These are phyloP conservation scores for Urtica urens DNA, from an alignment of 306 rosid genomes.

Conservation along the genomic window DNA sequence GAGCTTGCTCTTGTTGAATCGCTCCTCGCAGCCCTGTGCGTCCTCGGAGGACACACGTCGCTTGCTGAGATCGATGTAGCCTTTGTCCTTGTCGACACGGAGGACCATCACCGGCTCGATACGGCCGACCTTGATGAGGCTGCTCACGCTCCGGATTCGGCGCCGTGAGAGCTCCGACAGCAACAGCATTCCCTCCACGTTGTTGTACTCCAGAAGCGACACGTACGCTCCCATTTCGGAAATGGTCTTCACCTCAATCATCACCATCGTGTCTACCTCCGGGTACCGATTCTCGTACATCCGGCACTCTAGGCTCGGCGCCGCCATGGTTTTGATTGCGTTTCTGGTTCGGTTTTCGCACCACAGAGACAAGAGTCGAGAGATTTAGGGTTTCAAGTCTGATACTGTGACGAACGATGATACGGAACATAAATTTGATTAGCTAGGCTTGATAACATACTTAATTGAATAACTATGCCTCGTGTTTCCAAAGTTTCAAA, in stretches of 20 bases:
- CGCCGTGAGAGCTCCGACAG: constrained; percentile 98
- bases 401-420: too few species aligned
- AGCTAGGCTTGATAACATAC: too few species aligned
- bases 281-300: constrained; percentile 93
- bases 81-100: constrained; percentile 89
- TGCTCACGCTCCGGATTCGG: constrained; percentile 87
- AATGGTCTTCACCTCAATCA: constrained; percentile 94
- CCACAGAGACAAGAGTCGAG: too few species aligned
- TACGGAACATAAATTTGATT: too few species aligned
- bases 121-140: constrained; percentile 82
- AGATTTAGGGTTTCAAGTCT: too few species aligned
- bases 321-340: too few species aligned
- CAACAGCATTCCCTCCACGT: constrained; percentile 94
- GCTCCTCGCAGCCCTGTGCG: constrained; percentile 71
- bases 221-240: constrained; percentile 99
- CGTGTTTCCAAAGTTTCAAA: too few species aligned
- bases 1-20: constrained; percentile 95
- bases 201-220: constrained; percentile 86
- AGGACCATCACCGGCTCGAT: constrained; percentile 96
- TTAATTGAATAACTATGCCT: too few species aligned
- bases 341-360: too few species aligned
- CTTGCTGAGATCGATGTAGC: constrained; percentile 92
- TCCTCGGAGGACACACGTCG: constrained; percentile 95
- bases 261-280: constrained; percentile 94
- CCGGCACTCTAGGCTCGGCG: constrained; percentile 78